These are phyloP conservation scores for Carnegiea gigantea DNA, from an alignment of 179 eudicot genomes.

Conservation along the genomic window DNA sequence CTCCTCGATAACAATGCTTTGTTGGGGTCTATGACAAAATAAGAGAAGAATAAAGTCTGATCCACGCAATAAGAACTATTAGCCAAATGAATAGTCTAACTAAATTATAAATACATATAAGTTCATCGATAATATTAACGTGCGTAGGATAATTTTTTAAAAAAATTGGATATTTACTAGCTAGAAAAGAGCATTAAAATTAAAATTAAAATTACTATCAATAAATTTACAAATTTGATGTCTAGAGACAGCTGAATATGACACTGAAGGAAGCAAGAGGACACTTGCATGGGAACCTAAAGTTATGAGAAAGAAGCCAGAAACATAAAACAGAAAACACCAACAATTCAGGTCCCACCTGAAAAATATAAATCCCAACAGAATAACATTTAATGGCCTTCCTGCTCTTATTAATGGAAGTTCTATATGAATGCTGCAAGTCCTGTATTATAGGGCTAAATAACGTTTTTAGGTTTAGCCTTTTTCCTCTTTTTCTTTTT, in stretches of 20 bases:
- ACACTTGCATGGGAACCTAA: conserved; percentile 19
- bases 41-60: too few species aligned
- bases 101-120: too few species aligned
- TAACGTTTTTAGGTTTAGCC: not conserved
- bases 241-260: not conserved
- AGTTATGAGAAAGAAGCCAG: conserved; percentile 19
- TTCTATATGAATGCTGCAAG: not conserved
- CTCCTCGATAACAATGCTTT: too few species aligned
- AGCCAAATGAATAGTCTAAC: too few species aligned
- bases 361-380: conserved; percentile 22
- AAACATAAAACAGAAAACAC: conserved; percentile 37
- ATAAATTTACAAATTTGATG: too few species aligned
- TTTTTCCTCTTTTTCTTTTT: not conserved
- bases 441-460: conserved; percentile 12
- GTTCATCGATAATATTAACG: too few species aligned
- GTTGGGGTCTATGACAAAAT: too few species aligned
- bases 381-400: conserved; percentile 23
- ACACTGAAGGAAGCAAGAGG: conserved; percentile 10
- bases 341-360: conserved; percentile 29
- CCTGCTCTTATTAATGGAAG: conserved; percentile 12
- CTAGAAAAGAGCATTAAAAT: not conserved
- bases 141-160: too few species aligned
- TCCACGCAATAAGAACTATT: too few species aligned
- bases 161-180: too few species aligned
- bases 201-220: not conserved